Conservation (phyloP, 768 basidiomycete species). For the Macrolepiota dolichaula region DNA sequence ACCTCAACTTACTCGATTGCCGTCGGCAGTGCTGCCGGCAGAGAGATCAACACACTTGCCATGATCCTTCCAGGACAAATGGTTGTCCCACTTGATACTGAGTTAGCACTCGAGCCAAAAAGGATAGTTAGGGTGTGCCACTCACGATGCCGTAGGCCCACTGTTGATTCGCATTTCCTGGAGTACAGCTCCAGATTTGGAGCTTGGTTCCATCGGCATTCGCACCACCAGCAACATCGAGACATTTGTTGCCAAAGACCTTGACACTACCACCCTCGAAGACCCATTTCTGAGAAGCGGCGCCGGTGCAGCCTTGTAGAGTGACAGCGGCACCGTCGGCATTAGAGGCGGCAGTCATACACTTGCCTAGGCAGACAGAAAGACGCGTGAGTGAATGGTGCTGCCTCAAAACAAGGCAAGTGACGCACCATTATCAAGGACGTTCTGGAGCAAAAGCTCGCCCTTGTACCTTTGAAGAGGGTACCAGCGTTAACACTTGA, state of each 20-base stretch:
- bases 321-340: conserved; percentile 45
- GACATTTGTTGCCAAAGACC: conserved; percentile 45
- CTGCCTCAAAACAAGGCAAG: not conserved
- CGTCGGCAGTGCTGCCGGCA: conserved; percentile 34
- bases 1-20: conserved; percentile 33
- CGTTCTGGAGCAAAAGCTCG: conserved; percentile 41
- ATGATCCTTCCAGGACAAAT: conserved; percentile 43
- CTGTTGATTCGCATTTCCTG: conserved; percentile 39
- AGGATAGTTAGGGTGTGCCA: not conserved
- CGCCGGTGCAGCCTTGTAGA: conserved; percentile 42
- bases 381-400: conserved; percentile 1
- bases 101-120: not conserved
- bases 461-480: conserved; percentile 33
- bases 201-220: conserved; percentile 42
- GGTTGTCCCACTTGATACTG: conserved; percentile 29
- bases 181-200: conserved; percentile 49
- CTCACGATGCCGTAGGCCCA: conserved; percentile 44
- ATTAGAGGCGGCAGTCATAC: conserved; percentile 49
- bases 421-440: conserved; percentile 34
- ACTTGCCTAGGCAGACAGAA: conserved; percentile 33
- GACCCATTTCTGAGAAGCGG: conserved; percentile 45
- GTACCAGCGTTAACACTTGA: not conserved
- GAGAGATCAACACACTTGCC: conserved; percentile 50
- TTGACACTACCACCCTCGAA: conserved; percentile 40
- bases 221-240: conserved; percentile 42